Conservation (phyloP, 2,329 filamentous ascomycete genomes). For the Arthrobotrys sinensis region DNA sequence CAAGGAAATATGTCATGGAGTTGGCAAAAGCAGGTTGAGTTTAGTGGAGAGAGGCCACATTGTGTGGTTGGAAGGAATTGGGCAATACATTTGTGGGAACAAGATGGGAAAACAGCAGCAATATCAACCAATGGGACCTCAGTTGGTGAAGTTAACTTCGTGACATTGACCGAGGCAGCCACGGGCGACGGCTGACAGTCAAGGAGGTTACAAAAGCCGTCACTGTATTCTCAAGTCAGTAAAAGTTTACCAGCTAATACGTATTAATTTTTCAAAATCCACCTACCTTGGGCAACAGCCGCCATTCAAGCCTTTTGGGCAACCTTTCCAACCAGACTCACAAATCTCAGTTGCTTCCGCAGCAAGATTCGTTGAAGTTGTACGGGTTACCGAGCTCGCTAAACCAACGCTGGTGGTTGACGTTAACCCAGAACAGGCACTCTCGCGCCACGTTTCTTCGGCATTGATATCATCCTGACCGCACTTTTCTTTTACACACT, state of each 20-base stretch:
- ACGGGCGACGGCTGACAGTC: conserved; percentile 44
- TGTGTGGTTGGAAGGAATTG: conserved; percentile 31
- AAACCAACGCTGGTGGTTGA: conserved; percentile 25
- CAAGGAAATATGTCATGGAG: conserved; percentile 51
- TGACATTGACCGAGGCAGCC: conserved; percentile 18
- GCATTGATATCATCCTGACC: conserved; percentile 43
- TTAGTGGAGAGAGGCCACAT: conserved; percentile 39
- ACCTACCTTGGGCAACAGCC: conserved; percentile 49
- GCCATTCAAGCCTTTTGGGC: conserved; percentile 42
- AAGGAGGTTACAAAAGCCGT: conserved; percentile 43
- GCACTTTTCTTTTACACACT: conserved; percentile 50
- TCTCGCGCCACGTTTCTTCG: conserved; percentile 42
- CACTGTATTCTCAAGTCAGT: conserved; percentile 3
- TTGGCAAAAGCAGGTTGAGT: conserved; percentile 52
- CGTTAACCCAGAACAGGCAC: conserved; percentile 37
- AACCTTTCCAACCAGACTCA: conserved; percentile 47
- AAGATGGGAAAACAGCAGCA: conserved; percentile 40
- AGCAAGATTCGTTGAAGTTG: neutral
- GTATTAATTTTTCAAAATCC: neutral
- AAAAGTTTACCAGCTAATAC: neutral
- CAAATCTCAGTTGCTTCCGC: conserved; percentile 29
- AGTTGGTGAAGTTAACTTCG: conserved; percentile 40
- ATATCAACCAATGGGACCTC: conserved; percentile 46
- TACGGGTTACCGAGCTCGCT: neutral
- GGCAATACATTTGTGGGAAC: conserved; percentile 52